Base-by-base conservation (phyloP, 805 yeast species). In the Ogataea nonfermentans region DNA sequence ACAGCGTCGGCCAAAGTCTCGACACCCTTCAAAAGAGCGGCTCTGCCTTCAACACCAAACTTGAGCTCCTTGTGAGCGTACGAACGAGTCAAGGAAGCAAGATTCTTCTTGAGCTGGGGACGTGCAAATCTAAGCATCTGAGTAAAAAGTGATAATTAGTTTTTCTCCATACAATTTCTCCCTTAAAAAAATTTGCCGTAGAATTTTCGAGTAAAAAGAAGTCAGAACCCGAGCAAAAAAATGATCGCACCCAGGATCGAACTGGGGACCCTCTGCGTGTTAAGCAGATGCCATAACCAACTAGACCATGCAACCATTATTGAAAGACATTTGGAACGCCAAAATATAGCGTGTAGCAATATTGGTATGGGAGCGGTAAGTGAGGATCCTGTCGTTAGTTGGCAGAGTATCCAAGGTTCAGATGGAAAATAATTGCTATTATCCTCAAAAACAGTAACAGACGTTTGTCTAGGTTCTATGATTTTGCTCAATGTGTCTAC, bases 231-330 rank as follows among this genome's bases (percentile, higher is more conserved):
- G 28, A 22, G 16, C 52, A 55, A 65, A 68, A 71, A 61, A 54
- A 29, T 89, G 96, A 88, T 84, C 87, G 81, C 84, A 89, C 97
- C 97, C 97, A 89, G 97, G 97, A 88, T 91, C 96, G 97, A 91
- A 91, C 97, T 89, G 96, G 97, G 96, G 97, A 91, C 97, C 89
- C 86, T 86, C 93, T 88, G 96, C 96, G 96, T 90, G 97, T 90
- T 88, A 90, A 87, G 96, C 96, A 89, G 93, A 86, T 85, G 96
- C 95, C 96, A 90, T 90, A 80, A 89, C 96, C 96, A 71, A 89
- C 96, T 89, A 89, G 96, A 89, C 96, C 96, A 89, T 89, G 82
- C 79, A 81, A 81, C 93, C 93, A 43, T 55, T 57, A 35, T 32
- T 43, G 37, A 19, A 34, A 10, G 22, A 8, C 8, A 19, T 5